phyloP scores from a whole-genome alignment of 768 basidiomycete genomes.

The Macrolepiota fuliginosa region DNA sequence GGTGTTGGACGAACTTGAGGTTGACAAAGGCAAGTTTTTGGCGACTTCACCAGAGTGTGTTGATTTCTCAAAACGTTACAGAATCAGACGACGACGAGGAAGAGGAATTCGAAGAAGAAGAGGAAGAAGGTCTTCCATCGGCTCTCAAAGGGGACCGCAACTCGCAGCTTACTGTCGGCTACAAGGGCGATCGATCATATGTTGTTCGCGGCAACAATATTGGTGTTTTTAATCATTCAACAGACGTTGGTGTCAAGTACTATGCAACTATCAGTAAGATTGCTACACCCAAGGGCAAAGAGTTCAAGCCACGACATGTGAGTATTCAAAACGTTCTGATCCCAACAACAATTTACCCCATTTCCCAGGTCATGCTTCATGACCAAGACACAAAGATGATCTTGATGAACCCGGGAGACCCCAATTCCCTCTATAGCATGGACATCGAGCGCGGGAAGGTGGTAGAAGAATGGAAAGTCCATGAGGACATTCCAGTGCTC shows the following conservation, averaged over 20 bases:
- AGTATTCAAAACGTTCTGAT: slow-evolving; percentile 16
- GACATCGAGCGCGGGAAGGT: slow-evolving; percentile 95
- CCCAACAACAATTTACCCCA: neutral
- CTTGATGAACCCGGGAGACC: slow-evolving; percentile 78
- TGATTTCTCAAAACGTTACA: slow-evolving; percentile 15
- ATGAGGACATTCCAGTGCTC: slow-evolving; percentile 81
- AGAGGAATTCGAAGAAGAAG: slow-evolving; percentile 36
- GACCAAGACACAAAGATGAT: slow-evolving; percentile 97
- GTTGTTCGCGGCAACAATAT: slow-evolving; percentile 92
- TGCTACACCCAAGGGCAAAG: slow-evolving; percentile 73
- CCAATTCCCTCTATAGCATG: slow-evolving; percentile 82
- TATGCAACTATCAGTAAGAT: slow-evolving; percentile 85
- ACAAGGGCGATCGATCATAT: slow-evolving; percentile 93
- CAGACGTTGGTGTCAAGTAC: slow-evolving; percentile 69
- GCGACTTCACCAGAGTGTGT: neutral
- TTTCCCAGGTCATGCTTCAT: slow-evolving; percentile 85
- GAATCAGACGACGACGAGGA: slow-evolving; percentile 48
- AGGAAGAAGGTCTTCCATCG: slow-evolving; percentile 35
- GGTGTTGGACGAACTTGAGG: slow-evolving; percentile 64
- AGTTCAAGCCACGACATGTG: slow-evolving; percentile 86
- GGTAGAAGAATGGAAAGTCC: slow-evolving; percentile 99
- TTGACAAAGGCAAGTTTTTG: slow-evolving; percentile 50
- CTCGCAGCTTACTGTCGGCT: slow-evolving; percentile 88
- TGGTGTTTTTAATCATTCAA: slow-evolving; percentile 81
- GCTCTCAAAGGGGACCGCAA: slow-evolving; percentile 65